Percentiles rank a stretch among this genome's conserved stretches.
Evolutionary conservation across 2,329 filamentous ascomycete genomes (phyloP).

Genomic region (Diaporthe sp.): DNA sequence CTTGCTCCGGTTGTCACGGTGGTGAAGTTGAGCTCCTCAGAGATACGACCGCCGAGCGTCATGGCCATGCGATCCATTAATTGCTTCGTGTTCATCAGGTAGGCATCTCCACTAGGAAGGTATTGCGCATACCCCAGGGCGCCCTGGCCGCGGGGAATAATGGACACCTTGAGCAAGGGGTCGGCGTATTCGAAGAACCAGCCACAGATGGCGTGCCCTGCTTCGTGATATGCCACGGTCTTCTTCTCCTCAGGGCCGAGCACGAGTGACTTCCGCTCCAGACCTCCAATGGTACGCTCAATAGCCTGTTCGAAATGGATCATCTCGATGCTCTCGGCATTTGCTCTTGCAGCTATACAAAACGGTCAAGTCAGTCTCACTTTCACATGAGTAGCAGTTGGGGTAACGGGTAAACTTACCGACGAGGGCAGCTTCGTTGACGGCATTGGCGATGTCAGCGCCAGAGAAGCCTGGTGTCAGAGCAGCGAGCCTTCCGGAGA

Average conservation of each 20-base stretch:
- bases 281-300: conserved; percentile 93
- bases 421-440: conserved; percentile 96
- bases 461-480: conserved; percentile 97
- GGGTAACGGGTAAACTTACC: conserved; percentile 69
- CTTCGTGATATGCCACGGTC: conserved; percentile 74
- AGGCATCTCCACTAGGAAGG: conserved; percentile 90
- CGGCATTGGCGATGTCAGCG: conserved; percentile 97
- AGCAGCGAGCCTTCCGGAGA: conserved; percentile 89
- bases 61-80: conserved; percentile 99
- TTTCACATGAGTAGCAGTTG: neutral
- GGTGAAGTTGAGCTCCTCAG: conserved; percentile 96
- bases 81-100: conserved; percentile 95
- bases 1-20: conserved; percentile 95
- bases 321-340: conserved; percentile 86
- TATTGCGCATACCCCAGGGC: conserved; percentile 97
- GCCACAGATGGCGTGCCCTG: conserved; percentile 96
- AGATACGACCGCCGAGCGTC: conserved; percentile 95
- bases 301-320: conserved; percentile 97
- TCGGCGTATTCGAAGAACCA: conserved; percentile 99
- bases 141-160: conserved; percentile 95
- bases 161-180: conserved; percentile 96
- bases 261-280: conserved; percentile 97
- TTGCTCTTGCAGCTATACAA: conserved; percentile 80
- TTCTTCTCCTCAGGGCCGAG: conserved; percentile 92
- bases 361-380: neutral